Evolutionary conservation across 1,284 basidiomycete genomes (phyloP), one percentile per base, ranked within the genome.

Genomic region (Caloboletus inedulis): DNA sequence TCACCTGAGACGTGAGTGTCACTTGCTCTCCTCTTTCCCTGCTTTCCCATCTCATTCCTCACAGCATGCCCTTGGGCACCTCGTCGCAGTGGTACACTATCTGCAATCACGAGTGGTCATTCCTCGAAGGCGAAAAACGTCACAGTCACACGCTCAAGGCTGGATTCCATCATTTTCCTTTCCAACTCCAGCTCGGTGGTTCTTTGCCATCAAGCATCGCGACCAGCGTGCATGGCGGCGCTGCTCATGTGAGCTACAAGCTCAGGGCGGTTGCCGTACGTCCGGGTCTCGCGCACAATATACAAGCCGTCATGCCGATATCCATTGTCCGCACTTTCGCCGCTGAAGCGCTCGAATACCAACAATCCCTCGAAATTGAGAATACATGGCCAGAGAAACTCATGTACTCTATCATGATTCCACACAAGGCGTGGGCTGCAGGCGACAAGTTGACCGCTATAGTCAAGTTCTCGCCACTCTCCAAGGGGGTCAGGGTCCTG

Each of bases 331-430:
- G 93, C 52, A 84, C 86, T 3, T 89, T 93, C 62, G 77, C 83
- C 6, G 70, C 82, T 3, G 92, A 95, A 59, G 88, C 94, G 1
- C 81, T 96, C 61, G 94, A 97, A 71, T 97, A 92, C 75, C 94
- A 92, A 65, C 94, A 97, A 69, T 94, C 92, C 2, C 80, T 96
- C 54, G 94, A 98, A 70, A 87, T 90, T 57, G 93, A 96, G 71
- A 96, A 95, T 70, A 94, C 92, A 13, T 98, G 94, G 94, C 94
- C 94, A 0, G 89, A 89, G 36, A 98, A 96, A 73, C 75, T 95
- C 69, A 94, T 94, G 89, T 94, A 94, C 71, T 85, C 87, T 7
- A 82, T 95, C 63, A 82, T 88, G 76, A 71, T 93, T 41, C 90
- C 90, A 0, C 89, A 91, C 75, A 93, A 91, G 68, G 94, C 94